phyloP scores from a whole-genome alignment of 2,329 filamentous ascomycete genomes.

The Gyromitra esculenta region DNA sequence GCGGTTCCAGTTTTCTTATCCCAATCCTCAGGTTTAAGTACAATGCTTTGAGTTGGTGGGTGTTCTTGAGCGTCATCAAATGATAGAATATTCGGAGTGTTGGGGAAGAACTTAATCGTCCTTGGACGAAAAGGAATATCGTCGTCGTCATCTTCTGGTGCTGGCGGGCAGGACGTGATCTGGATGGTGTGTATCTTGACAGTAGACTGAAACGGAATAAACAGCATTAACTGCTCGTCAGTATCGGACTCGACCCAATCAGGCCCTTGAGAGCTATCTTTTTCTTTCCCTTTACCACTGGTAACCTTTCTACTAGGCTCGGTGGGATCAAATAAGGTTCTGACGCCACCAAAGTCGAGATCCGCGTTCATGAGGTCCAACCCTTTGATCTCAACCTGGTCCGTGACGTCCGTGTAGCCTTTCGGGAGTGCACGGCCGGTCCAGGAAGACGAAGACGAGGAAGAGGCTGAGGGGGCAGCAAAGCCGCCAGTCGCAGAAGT shows the following conservation, averaged over 20 bases:
- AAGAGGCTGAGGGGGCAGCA: constrained; percentile 13
- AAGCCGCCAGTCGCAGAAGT: constrained; percentile 32
- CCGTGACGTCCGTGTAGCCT: constrained; percentile 84
- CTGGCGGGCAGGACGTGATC: constrained; percentile 80
- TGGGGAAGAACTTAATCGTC: constrained; percentile 85
- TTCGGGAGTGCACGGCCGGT: constrained; percentile 74
- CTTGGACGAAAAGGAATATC: constrained; percentile 82
- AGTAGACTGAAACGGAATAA: constrained; percentile 85
- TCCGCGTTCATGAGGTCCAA: constrained; percentile 90
- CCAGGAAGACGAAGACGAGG: constrained; percentile 66
- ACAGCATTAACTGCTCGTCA: constrained; percentile 95
- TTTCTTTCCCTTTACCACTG: constrained; percentile 66
- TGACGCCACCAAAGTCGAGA: constrained; percentile 76
- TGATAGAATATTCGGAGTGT: constrained; percentile 87
- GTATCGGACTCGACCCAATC: constrained; percentile 98
- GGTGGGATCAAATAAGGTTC: constrained; percentile 74
- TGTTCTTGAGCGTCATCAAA: constrained; percentile 95
- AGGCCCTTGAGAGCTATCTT: constrained; percentile 63
- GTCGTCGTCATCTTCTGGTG: constrained; percentile 63
- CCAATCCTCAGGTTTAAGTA: constrained; percentile 81
- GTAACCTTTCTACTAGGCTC: constrained; percentile 72
- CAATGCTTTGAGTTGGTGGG: constrained; percentile 80
- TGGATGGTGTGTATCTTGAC: constrained; percentile 88
- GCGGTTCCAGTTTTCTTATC: constrained; percentile 76
- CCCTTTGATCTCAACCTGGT: constrained; percentile 79